A percentile compares a stretch with the other conserved stretches of the same genome.
phyloP scores from a whole-genome alignment of 257 asterid genomes.

The Leonotis leonurus region DNA sequence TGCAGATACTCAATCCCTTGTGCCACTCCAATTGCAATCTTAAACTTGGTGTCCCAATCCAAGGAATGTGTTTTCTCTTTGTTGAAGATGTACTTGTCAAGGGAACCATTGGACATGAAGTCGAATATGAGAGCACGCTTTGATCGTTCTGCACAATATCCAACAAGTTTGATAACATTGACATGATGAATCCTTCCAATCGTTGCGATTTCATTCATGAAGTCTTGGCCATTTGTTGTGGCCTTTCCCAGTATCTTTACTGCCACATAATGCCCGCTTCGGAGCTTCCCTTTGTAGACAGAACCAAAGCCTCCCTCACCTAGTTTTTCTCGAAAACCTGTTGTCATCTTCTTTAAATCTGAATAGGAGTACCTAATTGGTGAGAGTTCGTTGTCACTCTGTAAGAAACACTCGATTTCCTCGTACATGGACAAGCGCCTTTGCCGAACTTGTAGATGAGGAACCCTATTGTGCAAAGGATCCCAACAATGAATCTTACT shows the following conservation, averaged over 20 bases:
- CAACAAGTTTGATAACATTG: background rate
- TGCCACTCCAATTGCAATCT: conserved; percentile 29
- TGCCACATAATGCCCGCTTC: conserved; percentile 26
- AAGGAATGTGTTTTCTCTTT: background rate
- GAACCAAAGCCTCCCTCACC: no score
- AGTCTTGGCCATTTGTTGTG: conserved; percentile 14
- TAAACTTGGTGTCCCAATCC: conserved; percentile 16
- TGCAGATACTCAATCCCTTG: conserved; percentile 26
- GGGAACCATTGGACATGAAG: conserved; percentile 11
- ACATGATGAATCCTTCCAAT: conserved; percentile 14
- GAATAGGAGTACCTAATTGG: conserved; percentile 32
- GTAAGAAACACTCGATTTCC: conserved; percentile 17
- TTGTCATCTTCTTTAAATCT: conserved; percentile 23
- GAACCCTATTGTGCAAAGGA: no score
- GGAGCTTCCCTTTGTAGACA: conserved; percentile 32
- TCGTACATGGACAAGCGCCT: conserved; percentile 16
- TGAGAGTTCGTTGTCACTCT: conserved; percentile 9
- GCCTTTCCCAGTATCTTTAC: conserved; percentile 22
- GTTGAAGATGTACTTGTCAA: background rate
- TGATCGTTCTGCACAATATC: background rate
- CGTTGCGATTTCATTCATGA: conserved; percentile 34
- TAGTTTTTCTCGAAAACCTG: conserved; percentile 17
- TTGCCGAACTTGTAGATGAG: no score
- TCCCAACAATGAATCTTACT: no score
- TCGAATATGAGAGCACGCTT: background rate